Evolutionary conservation across 129 eudicot genomes (phyloP).

Genomic region (Gnaphalium uliginosum): DNA sequence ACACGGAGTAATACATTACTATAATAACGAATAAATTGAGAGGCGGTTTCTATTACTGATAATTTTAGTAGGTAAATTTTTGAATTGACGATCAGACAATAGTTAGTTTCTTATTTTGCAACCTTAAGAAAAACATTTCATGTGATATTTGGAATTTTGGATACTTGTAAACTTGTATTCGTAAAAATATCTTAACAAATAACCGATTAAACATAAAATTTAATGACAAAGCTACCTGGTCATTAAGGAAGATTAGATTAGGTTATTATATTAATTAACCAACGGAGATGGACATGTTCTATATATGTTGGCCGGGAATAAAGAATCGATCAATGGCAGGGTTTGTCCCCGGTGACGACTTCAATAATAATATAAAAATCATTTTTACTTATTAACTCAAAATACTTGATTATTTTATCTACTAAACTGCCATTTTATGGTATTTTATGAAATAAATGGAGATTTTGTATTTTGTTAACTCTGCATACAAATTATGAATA

Average conservation of each 20-base stretch:
- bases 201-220: not conserved
- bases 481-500: no score
- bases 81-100: no score
- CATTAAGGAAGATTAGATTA: conserved; percentile 21
- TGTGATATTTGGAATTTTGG: no score
- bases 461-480: no score
- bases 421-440: no score
- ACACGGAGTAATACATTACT: no score
- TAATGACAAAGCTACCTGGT: conserved; percentile 15
- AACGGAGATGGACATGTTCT: conserved; percentile 15
- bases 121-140: no score
- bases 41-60: no score
- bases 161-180: not conserved
- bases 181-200: not conserved
- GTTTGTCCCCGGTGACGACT: conserved; percentile 23
- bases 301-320: not conserved
- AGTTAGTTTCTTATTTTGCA: no score
- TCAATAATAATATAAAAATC: not conserved
- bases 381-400: not conserved
- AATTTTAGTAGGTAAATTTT: no score
- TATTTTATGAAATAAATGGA: no score
- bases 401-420: not conserved
- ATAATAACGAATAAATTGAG: no score
- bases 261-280: not conserved
- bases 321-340: conserved; percentile 24